Evolutionary conservation across 1,284 basidiomycete genomes (phyloP).

Genomic region (Taiwanofungus camphoratus): DNA sequence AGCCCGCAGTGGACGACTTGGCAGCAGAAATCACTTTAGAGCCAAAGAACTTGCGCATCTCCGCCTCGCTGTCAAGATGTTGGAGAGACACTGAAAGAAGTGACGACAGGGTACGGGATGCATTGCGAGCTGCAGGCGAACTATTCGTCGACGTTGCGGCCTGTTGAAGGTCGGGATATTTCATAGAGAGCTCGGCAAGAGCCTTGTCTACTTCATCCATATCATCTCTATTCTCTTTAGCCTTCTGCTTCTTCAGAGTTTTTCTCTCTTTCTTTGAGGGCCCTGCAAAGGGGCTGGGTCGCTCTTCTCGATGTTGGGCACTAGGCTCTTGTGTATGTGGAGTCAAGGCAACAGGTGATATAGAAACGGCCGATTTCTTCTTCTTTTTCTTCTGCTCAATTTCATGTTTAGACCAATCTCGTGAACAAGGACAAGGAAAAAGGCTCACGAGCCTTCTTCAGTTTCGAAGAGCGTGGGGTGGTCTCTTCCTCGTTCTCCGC

Average conservation of each 20-base stretch:
- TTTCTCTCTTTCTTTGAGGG: constrained; percentile 33
- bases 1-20: constrained; percentile 38
- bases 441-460: constrained; percentile 39
- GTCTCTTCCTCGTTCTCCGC: constrained; percentile 27
- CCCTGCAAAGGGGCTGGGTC: constrained; percentile 20
- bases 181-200: constrained; percentile 74
- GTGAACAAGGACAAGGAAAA: background rate
- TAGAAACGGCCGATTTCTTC: constrained; percentile 36
- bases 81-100: constrained; percentile 73
- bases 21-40: constrained; percentile 72
- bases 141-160: constrained; percentile 22
- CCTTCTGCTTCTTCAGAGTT: constrained; percentile 54
- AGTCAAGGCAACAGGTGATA: constrained; percentile 11
- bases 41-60: constrained; percentile 90
- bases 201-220: constrained; percentile 79
- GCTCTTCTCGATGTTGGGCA: constrained; percentile 9
- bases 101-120: constrained; percentile 37
- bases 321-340: constrained; percentile 34
- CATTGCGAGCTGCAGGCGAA: constrained; percentile 19
- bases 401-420: background rate
- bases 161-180: constrained; percentile 56
- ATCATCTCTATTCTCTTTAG: constrained; percentile 54
- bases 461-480: constrained; percentile 26
- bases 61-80: constrained; percentile 81
- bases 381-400: constrained; percentile 40